phyloP scores from a whole-genome alignment of 2,329 filamentous ascomycete genomes.

The Elsinoe necatrix region DNA sequence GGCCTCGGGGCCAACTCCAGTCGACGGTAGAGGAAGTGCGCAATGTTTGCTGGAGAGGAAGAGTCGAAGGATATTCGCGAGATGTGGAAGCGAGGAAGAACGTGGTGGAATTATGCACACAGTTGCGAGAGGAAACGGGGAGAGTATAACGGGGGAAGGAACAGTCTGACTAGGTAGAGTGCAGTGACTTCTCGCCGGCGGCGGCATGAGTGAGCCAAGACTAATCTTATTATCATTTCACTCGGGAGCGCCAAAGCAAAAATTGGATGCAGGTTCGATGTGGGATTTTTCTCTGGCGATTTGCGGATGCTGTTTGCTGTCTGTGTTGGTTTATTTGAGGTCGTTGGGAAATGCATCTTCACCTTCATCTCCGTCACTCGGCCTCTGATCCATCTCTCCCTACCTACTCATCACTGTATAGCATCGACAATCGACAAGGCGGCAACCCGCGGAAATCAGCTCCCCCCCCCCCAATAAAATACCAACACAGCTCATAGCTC shows the following conservation, averaged over 20 bases:
- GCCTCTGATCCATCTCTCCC: background rate
- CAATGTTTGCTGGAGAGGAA: background rate
- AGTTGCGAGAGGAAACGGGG: constrained; percentile 9
- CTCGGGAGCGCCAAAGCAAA: background rate
- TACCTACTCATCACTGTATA: background rate
- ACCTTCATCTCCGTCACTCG: background rate
- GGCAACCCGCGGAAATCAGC: constrained; percentile 11
- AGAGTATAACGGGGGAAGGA: constrained; percentile 3
- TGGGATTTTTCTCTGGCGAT: background rate
- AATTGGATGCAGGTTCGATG: background rate
- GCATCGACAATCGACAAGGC: background rate
- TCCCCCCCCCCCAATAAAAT: background rate
- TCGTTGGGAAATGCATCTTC: background rate
- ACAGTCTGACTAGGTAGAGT: too few species aligned
- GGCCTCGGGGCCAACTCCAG: constrained; percentile 13
- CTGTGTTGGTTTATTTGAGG: background rate
- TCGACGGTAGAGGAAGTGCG: background rate
- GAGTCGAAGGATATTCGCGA: background rate
- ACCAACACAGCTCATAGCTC: background rate
- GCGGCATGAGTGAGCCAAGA: background rate
- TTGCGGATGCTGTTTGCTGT: background rate
- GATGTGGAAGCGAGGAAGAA: constrained; percentile 4
- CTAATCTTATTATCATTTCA: too few species aligned
- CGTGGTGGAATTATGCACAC: constrained; percentile 13
- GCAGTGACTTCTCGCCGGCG: background rate